phyloP scores from a whole-genome alignment of 495 filamentous ascomycete genomes.

The Xylaria castorea region DNA sequence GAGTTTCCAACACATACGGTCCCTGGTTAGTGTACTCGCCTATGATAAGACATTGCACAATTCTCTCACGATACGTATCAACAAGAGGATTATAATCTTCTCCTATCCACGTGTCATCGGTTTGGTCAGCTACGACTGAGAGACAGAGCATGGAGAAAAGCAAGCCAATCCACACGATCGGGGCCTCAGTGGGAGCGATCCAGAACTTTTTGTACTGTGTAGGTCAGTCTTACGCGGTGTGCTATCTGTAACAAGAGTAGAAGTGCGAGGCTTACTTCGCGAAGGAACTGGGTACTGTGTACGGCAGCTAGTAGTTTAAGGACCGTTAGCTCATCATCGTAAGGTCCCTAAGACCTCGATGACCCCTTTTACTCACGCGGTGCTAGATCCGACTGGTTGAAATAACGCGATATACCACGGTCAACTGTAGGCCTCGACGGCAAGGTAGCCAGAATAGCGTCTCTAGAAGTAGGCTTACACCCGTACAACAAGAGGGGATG shows the following conservation, averaged over 20 bases:
- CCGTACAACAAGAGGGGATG: slow-evolving; percentile 45
- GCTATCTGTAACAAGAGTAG: background rate
- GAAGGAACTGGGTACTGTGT: slow-evolving; percentile 44
- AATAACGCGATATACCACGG: slow-evolving; percentile 47
- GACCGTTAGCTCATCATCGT: background rate
- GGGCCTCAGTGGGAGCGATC: slow-evolving; percentile 31
- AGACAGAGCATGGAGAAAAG: slow-evolving; percentile 44
- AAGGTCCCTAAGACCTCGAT: background rate
- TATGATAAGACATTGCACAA: slow-evolving; percentile 45
- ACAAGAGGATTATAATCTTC: background rate
- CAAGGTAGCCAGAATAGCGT: slow-evolving; percentile 47
- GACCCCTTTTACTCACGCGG: slow-evolving; percentile 20
- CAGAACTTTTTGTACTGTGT: slow-evolving; percentile 44
- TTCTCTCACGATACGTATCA: slow-evolving; percentile 31
- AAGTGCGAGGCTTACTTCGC: slow-evolving; percentile 34
- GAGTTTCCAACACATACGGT: slow-evolving; percentile 48
- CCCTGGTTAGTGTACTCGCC: slow-evolving; percentile 52
- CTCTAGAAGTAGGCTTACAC: slow-evolving; percentile 37
- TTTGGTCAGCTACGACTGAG: slow-evolving; percentile 19
- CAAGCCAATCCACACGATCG: slow-evolving; percentile 45
- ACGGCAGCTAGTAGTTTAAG: slow-evolving; percentile 32
- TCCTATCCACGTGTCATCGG: background rate
- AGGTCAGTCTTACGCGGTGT: background rate
- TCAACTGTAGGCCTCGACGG: slow-evolving; percentile 45
- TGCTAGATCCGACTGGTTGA: slow-evolving; percentile 43